Evolutionary conservation across 2,329 filamentous ascomycete genomes (phyloP).

Genomic region (Penicillium nordicum): DNA sequence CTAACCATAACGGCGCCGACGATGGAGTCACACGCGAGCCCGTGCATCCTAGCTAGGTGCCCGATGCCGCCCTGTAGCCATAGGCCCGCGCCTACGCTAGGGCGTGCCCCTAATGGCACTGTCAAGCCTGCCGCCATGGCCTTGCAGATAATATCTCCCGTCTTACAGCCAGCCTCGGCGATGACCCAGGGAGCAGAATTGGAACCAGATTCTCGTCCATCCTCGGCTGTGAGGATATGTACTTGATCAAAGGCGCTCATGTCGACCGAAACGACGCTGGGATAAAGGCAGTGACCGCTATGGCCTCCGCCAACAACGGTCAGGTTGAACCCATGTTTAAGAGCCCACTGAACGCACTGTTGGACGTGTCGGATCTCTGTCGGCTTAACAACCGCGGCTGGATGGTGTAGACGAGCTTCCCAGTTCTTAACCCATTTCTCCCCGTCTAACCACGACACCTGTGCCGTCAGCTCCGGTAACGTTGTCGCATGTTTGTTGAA

Average conservation of each 20-base stretch:
- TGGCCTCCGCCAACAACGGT: constrained; percentile 59
- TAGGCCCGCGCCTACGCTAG: constrained; percentile 60
- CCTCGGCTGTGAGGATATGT: constrained; percentile 21
- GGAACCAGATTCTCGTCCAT: not conserved
- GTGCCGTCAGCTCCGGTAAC: constrained; percentile 43
- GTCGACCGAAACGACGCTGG: constrained; percentile 55
- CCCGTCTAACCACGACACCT: constrained; percentile 37
- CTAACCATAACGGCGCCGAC: constrained; percentile 45
- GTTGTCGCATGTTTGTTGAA: constrained; percentile 49
- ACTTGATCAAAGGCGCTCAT: constrained; percentile 57
- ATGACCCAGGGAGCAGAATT: constrained; percentile 43
- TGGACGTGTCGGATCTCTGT: constrained; percentile 51
- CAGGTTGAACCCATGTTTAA: constrained; percentile 45
- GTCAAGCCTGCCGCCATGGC: constrained; percentile 50
- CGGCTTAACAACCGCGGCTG: constrained; percentile 49
- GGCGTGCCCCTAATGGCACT: constrained; percentile 59
- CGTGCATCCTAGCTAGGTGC: constrained; percentile 54
- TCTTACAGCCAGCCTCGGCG: constrained; percentile 55
- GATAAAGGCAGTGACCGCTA: constrained; percentile 56
- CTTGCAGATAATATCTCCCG: constrained; percentile 52
- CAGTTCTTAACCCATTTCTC: constrained; percentile 17
- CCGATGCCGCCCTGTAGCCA: constrained; percentile 66
- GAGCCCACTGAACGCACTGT: constrained; percentile 56
- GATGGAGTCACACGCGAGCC: constrained; percentile 59
- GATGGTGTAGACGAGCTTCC: constrained; percentile 47